Percentiles rank a stretch among this genome's conserved stretches.
phyloP scores from a whole-genome alignment of 2,329 filamentous ascomycete genomes.

The Ploettnerulaceae sp. region DNA sequence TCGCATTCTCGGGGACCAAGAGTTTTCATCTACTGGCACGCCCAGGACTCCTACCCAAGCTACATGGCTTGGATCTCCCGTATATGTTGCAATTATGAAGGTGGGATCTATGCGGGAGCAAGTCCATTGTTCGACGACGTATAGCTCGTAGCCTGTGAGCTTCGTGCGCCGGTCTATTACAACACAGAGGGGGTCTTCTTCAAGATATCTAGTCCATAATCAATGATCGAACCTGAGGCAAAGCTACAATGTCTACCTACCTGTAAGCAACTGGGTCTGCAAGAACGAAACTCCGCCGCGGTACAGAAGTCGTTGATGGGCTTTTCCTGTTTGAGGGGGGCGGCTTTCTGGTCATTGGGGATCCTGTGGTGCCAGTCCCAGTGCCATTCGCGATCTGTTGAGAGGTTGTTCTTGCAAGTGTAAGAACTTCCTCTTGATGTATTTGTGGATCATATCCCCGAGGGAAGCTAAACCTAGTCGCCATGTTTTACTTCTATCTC shows the following conservation, averaged over 20 bases:
- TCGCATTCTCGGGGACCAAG: conserved; percentile 74
- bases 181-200: conserved; percentile 73
- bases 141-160: conserved; percentile 83
- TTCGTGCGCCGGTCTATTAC: conserved; percentile 67
- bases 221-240: neutral
- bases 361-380: conserved; percentile 15
- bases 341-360: conserved; percentile 17
- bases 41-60: conserved; percentile 77
- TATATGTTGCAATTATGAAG: conserved; percentile 88
- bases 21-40: conserved; percentile 71
- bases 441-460: conserved; percentile 31
- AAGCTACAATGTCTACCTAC: conserved; percentile 20
- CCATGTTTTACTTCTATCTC: conserved; percentile 20
- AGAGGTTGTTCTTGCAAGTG: conserved; percentile 28
- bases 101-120: conserved; percentile 88
- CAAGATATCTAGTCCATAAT: conserved; percentile 59
- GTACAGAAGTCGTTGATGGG: conserved; percentile 19
- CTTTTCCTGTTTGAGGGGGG: conserved; percentile 17
- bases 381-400: conserved; percentile 23
- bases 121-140: conserved; percentile 96
- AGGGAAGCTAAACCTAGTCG: conserved; percentile 23
- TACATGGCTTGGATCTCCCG: conserved; percentile 73
- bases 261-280: conserved; percentile 62
- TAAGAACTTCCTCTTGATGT: conserved; percentile 29
- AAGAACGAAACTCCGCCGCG: conserved; percentile 56